phyloP scores from a whole-genome alignment of 2,329 filamentous ascomycete genomes.

The Colletotrichum godetiae region DNA sequence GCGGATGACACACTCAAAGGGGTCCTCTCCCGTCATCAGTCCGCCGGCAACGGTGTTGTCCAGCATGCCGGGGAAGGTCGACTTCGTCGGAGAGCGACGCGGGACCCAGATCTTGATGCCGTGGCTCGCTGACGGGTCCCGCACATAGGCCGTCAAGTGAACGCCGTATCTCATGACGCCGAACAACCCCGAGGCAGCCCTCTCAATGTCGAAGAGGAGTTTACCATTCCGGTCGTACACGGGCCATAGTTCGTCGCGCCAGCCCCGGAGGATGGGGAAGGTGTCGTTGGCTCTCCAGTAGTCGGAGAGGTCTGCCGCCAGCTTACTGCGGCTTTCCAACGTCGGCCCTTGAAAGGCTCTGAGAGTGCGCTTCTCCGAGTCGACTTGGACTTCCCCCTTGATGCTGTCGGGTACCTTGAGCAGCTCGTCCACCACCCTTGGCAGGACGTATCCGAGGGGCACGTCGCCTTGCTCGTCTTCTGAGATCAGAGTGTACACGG shows the following conservation, averaged over 20 bases:
- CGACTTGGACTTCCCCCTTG: constrained; percentile 70
- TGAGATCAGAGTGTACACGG: constrained; percentile 75
- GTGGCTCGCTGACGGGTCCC: constrained; percentile 49
- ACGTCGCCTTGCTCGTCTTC: constrained; percentile 71
- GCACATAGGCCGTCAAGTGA: constrained; percentile 81
- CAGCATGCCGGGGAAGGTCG: constrained; percentile 90
- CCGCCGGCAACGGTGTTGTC: constrained; percentile 94
- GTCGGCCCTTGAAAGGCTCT: constrained; percentile 69
- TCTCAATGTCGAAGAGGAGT: constrained; percentile 80
- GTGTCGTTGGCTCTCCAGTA: constrained; percentile 77
- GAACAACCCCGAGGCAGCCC: constrained; percentile 79
- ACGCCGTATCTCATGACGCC: constrained; percentile 83
- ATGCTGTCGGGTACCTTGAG: constrained; percentile 58
- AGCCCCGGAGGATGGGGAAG: constrained; percentile 81
- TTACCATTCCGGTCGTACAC: constrained; percentile 75
- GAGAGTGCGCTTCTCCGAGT: constrained; percentile 70
- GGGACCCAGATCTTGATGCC: constrained; percentile 88
- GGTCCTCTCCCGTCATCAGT: constrained; percentile 82
- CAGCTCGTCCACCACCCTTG: constrained; percentile 61
- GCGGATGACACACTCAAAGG: constrained; percentile 84
- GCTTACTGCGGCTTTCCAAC: constrained; percentile 71
- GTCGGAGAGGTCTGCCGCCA: constrained; percentile 65
- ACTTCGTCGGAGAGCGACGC: constrained; percentile 78
- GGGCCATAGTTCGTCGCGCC: constrained; percentile 85
- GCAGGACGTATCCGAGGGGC: constrained; percentile 72